Conservation (phyloP, 352 stramenopile genomes). For the Globisporangium cystogenes region DNA sequence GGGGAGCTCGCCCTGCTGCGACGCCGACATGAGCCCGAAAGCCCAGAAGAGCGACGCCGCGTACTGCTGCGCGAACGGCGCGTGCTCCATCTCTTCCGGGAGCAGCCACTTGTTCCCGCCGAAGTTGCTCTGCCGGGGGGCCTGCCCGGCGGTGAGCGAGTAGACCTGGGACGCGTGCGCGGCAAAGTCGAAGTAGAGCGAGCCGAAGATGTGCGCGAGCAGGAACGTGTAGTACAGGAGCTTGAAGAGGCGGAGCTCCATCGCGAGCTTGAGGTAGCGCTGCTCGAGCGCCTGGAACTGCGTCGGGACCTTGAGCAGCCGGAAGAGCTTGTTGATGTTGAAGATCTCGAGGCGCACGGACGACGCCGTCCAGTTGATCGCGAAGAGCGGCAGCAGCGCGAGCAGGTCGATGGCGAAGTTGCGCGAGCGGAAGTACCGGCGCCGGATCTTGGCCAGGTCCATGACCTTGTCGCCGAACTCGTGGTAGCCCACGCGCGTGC, state of each 20-base stretch:
- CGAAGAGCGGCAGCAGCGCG: conserved; percentile 29
- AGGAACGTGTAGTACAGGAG: conserved; percentile 52
- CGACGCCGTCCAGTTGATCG: conserved; percentile 27
- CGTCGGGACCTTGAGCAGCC: conserved; percentile 37
- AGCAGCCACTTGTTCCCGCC: conserved; percentile 36
- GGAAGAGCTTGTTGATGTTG: conserved; percentile 50
- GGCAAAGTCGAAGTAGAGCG: conserved; percentile 50
- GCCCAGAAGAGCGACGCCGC: conserved; percentile 33
- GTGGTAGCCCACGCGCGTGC: conserved; percentile 33
- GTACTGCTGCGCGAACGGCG: conserved; percentile 18
- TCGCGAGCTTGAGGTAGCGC: conserved; percentile 34
- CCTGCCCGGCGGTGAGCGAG: conserved; percentile 3
- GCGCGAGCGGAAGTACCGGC: conserved; percentile 27
- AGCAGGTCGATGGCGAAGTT: conserved; percentile 35
- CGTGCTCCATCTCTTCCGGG: conserved; percentile 19
- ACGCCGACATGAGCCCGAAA: conserved; percentile 37
- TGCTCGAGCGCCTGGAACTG: conserved; percentile 37
- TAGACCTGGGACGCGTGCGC: conserved; percentile 29
- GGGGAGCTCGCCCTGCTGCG: conserved; percentile 28
- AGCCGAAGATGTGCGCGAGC: conserved; percentile 43
- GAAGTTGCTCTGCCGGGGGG: conserved; percentile 23
- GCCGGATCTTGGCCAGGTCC: conserved; percentile 24
- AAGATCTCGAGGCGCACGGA: conserved; percentile 25
- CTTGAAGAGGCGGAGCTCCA: conserved; percentile 45
- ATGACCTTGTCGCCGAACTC: conserved; percentile 57